Percentiles rank a stretch among this genome's conserved stretches.
These are phyloP conservation scores for Penicillium rolfsii DNA, from an alignment of 2,329 filamentous ascomycete genomes.

Conservation along the genomic window DNA sequence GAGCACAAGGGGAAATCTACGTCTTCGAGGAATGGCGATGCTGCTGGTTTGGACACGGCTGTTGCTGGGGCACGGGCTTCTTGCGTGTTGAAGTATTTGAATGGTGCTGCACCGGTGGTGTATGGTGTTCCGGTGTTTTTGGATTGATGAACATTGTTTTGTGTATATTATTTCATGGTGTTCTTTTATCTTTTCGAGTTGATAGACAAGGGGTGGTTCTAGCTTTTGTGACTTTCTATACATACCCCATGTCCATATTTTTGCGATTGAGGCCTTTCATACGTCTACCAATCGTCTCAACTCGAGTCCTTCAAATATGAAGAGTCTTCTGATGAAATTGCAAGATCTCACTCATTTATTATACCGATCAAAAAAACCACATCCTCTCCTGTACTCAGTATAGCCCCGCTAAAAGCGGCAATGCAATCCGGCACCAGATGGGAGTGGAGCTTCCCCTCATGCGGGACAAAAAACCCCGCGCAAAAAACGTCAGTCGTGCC, in stretches of 20 bases:
- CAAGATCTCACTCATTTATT: neutral
- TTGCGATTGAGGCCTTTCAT: neutral
- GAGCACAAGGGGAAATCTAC: constrained; percentile 43
- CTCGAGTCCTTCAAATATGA: neutral
- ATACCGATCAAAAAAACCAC: neutral
- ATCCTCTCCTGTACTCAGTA: neutral
- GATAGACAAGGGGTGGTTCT: neutral
- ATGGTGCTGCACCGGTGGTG: constrained; percentile 88
- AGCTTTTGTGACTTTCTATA: neutral
- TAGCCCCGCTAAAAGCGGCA: constrained; percentile 10
- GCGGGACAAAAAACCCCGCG: constrained; percentile 29
- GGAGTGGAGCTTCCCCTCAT: constrained; percentile 35
- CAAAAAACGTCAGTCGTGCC: constrained; percentile 10
- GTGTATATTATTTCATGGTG: neutral
- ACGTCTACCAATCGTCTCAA: too few species aligned
- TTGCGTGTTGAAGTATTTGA: constrained; percentile 89
- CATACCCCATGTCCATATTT: neutral
- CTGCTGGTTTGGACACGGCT: constrained; percentile 73
- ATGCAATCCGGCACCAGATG: neutral
- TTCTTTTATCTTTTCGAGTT: neutral
- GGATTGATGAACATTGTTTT: constrained; percentile 29
- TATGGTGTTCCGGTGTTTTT: constrained; percentile 95
- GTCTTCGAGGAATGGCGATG: constrained; percentile 22
- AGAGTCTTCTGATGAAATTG: neutral
- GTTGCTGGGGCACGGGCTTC: constrained; percentile 72